Percentiles rank a stretch among this genome's conserved stretches.
Conservation (phyloP, 176 grass and related monocot genomes). For the Oryza meyeriana region DNA sequence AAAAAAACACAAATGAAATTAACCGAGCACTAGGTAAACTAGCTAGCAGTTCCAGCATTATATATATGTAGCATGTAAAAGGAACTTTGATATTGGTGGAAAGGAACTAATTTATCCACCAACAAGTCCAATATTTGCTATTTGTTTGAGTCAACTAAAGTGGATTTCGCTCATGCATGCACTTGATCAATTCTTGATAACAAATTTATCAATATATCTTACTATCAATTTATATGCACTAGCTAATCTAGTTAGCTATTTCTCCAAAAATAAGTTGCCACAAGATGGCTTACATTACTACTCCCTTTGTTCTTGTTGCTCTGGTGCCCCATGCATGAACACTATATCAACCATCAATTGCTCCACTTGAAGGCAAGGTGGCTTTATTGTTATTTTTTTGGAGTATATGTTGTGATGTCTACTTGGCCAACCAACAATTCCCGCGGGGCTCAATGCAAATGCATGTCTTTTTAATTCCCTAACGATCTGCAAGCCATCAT, state of each 20-base stretch:
- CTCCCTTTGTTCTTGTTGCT: not conserved
- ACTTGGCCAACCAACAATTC: slow-evolving; percentile 23
- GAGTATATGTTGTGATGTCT: slow-evolving; percentile 23
- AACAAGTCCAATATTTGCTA: not conserved
- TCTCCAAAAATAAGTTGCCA: not conserved
- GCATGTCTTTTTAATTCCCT: slow-evolving; percentile 7
- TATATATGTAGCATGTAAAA: not conserved
- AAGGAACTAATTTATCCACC: not conserved
- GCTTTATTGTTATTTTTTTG: slow-evolving; percentile 15
- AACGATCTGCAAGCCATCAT: slow-evolving; percentile 39
- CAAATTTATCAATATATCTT: not conserved
- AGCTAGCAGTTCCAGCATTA: not conserved
- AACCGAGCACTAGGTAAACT: not conserved
- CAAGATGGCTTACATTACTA: not conserved
- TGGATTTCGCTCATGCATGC: not conserved
- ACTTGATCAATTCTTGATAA: not conserved
- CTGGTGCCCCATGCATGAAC: not conserved
- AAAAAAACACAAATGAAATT: not conserved
- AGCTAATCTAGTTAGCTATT: not conserved
- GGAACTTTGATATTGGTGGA: not conserved
- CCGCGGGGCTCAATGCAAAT: slow-evolving; percentile 42
- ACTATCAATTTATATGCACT: not conserved
- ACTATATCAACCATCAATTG: slow-evolving; percentile 8
- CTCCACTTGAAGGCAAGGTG: slow-evolving; percentile 10
- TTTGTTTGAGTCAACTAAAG: not conserved